Percentiles rank a stretch among this genome's conserved stretches.
These are phyloP conservation scores for Amanita polypyramis DNA, from an alignment of 768 basidiomycete genomes.

Conservation along the genomic window DNA sequence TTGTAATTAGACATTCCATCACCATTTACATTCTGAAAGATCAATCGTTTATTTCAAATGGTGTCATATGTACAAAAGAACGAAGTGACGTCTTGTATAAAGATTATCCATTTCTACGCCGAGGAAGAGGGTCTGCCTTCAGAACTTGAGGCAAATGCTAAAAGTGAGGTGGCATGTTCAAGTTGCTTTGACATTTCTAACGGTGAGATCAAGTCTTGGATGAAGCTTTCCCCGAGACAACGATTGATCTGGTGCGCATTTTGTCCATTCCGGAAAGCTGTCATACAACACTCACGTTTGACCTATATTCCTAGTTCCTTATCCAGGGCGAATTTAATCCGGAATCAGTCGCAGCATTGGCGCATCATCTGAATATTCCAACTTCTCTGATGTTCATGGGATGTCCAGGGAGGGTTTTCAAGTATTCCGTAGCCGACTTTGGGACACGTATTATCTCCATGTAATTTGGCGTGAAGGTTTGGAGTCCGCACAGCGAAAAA, in stretches of 20 bases:
- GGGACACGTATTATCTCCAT: constrained; percentile 37
- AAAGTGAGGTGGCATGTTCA: constrained; percentile 29
- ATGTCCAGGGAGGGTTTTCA: constrained; percentile 40
- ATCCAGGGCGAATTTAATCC: constrained; percentile 35
- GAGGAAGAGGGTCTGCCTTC: constrained; percentile 45
- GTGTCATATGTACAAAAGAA: constrained; percentile 56
- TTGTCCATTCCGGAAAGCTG: neutral
- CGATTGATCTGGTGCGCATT: constrained; percentile 42
- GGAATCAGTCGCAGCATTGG: constrained; percentile 34
- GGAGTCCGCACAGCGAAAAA: constrained; percentile 2
- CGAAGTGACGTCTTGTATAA: constrained; percentile 60
- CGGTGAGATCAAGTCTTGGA: constrained; percentile 31
- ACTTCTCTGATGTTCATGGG: constrained; percentile 53
- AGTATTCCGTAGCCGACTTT: constrained; percentile 34
- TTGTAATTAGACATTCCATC: neutral
- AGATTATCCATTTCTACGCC: constrained; percentile 58
- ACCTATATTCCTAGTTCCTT: constrained; percentile 25
- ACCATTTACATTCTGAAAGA: constrained; percentile 25
- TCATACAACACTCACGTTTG: too few relatives aligned
- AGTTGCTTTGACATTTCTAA: neutral
- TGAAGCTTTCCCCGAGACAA: constrained; percentile 56
- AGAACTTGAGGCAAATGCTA: constrained; percentile 64
- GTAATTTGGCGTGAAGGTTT: neutral
- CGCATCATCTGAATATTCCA: constrained; percentile 37
- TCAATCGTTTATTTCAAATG: constrained; percentile 54